Evolutionary conservation across 2,329 filamentous ascomycete species (phyloP).

Genomic region (Madurella mycetomatis): DNA sequence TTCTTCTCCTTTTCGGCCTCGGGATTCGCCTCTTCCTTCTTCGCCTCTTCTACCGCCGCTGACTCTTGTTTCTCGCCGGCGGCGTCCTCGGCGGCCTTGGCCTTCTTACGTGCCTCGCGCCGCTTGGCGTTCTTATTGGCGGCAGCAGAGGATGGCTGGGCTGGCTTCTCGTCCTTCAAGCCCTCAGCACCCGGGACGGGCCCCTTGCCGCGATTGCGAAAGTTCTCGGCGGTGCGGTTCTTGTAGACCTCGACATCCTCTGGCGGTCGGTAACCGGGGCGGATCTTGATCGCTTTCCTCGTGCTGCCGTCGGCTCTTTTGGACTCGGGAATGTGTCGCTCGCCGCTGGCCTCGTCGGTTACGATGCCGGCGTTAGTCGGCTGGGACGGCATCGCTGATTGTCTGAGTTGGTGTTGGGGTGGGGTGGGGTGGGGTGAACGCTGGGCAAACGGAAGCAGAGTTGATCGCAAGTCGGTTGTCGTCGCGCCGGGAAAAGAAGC

Average conservation of each 20-base stretch:
- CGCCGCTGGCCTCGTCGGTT: constrained; percentile 68
- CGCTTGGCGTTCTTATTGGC: constrained; percentile 85
- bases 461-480: neutral
- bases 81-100: constrained; percentile 55
- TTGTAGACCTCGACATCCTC: constrained; percentile 97
- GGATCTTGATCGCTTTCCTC: constrained; percentile 90
- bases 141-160: constrained; percentile 41
- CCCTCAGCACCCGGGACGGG: constrained; percentile 72
- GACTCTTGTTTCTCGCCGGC: constrained; percentile 52
- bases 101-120: constrained; percentile 52
- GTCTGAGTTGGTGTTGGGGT: neutral
- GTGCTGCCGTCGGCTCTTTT: constrained; percentile 81
- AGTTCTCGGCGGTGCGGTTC: constrained; percentile 81
- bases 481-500: too few relatives aligned
- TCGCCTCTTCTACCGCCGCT: constrained; percentile 28
- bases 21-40: constrained; percentile 52
- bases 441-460: neutral
- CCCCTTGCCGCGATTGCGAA: constrained; percentile 67
- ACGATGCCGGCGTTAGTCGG: constrained; percentile 69
- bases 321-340: constrained; percentile 86
- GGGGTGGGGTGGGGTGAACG: neutral
- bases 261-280: constrained; percentile 86
- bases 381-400: constrained; percentile 42
- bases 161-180: constrained; percentile 43
- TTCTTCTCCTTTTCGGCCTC: constrained; percentile 88